A percentile compares a stretch with the other conserved stretches of the same genome.
Conservation (phyloP, 352 stramenopile species). For the Phytopythium mirpurense region DNA sequence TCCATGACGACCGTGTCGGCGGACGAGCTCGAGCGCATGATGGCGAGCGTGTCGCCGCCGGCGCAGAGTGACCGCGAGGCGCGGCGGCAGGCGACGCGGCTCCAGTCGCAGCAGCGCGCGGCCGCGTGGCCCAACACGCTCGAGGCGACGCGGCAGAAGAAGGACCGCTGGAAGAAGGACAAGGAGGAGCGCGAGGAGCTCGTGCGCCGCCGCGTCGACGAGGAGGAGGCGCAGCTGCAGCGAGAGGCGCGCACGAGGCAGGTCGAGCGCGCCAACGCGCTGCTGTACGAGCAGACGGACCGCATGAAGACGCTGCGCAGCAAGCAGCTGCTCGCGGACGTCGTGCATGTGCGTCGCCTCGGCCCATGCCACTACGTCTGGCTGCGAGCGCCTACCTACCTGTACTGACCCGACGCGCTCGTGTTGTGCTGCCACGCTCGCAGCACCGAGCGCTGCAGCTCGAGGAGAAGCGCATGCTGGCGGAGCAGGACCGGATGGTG, state of each 20-base stretch:
- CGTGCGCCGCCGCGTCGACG: slow-evolving; percentile 65
- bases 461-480: slow-evolving; percentile 55
- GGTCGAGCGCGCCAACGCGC: slow-evolving; percentile 79
- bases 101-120: slow-evolving; percentile 67
- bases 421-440: too few relatives aligned
- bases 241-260: slow-evolving; percentile 65
- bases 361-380: too few relatives aligned
- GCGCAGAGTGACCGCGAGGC: slow-evolving; percentile 61
- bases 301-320: slow-evolving; percentile 89
- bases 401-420: too few relatives aligned
- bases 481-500: slow-evolving; percentile 59
- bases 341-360: slow-evolving; percentile 56
- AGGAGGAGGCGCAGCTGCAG: slow-evolving; percentile 74
- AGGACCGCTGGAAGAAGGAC: slow-evolving; percentile 89
- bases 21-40: slow-evolving; percentile 68
- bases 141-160: slow-evolving; percentile 86
- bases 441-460: slow-evolving; percentile 80
- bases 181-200: slow-evolving; percentile 81
- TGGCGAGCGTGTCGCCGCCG: slow-evolving; percentile 60
- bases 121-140: slow-evolving; percentile 90
- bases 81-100: slow-evolving; percentile 32
- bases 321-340: slow-evolving; percentile 82
- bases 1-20: slow-evolving; percentile 37
- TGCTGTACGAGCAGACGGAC: slow-evolving; percentile 90
- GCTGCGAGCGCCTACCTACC: too few relatives aligned